Evolutionary conservation across 306 rosid species (phyloP).

Genomic region (Castanea crenata): DNA sequence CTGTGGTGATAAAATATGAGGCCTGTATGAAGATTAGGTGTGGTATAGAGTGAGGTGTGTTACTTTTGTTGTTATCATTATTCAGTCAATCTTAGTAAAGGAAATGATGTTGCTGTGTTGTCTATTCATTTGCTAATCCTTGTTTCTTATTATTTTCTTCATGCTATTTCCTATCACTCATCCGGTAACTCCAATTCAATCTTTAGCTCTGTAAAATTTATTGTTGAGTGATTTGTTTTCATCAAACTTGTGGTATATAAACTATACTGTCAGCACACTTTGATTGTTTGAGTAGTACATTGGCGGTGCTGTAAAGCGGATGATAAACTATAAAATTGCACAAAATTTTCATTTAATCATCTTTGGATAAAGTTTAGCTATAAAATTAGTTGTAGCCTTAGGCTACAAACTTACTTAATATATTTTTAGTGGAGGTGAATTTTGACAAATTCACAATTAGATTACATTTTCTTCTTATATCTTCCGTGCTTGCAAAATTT

Average conservation of each 20-base stretch:
- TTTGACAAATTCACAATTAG: too few species aligned
- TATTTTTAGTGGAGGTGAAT: too few species aligned
- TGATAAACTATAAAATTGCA: neutral
- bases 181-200: neutral
- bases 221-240: neutral
- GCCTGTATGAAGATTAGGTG: neutral
- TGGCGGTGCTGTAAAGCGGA: neutral
- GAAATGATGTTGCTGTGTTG: neutral
- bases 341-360: neutral
- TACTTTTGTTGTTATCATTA: neutral
- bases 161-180: neutral
- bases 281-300: neutral
- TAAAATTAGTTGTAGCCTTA: too few species aligned
- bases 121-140: neutral
- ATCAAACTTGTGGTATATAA: neutral
- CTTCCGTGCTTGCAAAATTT: too few species aligned
- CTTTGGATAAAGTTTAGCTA: too few species aligned
- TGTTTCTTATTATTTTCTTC: neutral
- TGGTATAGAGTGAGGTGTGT: neutral
- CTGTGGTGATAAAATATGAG: neutral
- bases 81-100: neutral
- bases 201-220: neutral
- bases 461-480: too few species aligned
- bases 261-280: neutral
- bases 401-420: too few species aligned